A percentile compares a stretch with the other conserved stretches of the same genome.
phyloP scores from a whole-genome alignment of 768 basidiomycete species.

The Piloderma croceum region DNA sequence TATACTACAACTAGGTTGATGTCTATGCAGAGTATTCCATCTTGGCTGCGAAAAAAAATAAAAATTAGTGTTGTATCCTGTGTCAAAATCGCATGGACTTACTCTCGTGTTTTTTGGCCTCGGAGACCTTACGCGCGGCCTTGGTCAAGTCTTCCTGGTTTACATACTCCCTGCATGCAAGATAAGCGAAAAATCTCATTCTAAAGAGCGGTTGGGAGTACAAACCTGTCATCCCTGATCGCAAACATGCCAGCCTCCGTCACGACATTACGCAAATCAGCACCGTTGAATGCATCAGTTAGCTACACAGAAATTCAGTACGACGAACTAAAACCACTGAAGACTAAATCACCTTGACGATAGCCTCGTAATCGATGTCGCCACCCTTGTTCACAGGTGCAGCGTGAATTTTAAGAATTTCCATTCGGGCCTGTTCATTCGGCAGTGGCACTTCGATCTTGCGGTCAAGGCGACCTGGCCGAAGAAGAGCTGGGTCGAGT shows the following conservation, averaged over 20 bases:
- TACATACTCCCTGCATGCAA: slow-evolving; percentile 66
- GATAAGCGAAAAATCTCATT: background rate
- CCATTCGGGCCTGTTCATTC: slow-evolving; percentile 92
- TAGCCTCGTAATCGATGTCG: slow-evolving; percentile 96
- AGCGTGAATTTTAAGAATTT: slow-evolving; percentile 97
- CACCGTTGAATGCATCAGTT: slow-evolving; percentile 92
- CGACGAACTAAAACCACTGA: slow-evolving; percentile 2
- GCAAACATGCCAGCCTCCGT: slow-evolving; percentile 99
- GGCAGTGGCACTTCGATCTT: slow-evolving; percentile 98
- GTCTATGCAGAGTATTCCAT: slow-evolving; percentile 41
- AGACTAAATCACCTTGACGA: slow-evolving; percentile 69
- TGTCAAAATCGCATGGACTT: slow-evolving; percentile 26
- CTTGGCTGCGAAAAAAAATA: slow-evolving; percentile 26
- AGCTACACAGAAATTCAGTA: slow-evolving; percentile 39
- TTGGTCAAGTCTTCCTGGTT: slow-evolving; percentile 95
- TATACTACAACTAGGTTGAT: no score
- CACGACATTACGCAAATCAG: slow-evolving; percentile 91
- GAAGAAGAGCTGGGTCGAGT: slow-evolving; percentile 91
- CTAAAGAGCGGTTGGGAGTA: slow-evolving; percentile 2
- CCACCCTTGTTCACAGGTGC: slow-evolving; percentile 90
- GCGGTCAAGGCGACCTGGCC: slow-evolving; percentile 92
- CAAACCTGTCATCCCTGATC: slow-evolving; percentile 87
- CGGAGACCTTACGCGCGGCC: slow-evolving; percentile 90
- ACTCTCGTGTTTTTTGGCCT: slow-evolving; percentile 98
- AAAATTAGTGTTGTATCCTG: slow-evolving; percentile 1